Conservation (phyloP, 169 alveolate genomes). For the Cryptosporidium tyzzeri region DNA sequence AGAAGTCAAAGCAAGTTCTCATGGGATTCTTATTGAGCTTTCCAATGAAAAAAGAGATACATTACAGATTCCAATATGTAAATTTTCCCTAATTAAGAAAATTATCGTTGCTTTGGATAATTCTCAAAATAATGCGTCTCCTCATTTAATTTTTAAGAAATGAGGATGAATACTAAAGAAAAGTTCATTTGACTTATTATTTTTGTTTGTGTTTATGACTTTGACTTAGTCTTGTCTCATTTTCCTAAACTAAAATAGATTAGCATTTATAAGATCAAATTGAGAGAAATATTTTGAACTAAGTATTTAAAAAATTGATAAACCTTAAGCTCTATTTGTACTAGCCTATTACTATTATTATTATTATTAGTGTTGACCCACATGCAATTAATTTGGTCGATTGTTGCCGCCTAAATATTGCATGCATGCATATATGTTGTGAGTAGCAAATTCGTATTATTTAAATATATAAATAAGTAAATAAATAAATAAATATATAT, state of each 20-base stretch:
- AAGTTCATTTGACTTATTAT: too few species aligned
- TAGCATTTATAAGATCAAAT: too few species aligned
- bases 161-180: neutral
- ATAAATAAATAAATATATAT: neutral
- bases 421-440: neutral
- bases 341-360: too few species aligned
- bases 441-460: neutral
- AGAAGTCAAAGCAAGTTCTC: slow-evolving; percentile 69
- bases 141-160: slow-evolving; percentile 31
- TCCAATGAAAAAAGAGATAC: slow-evolving; percentile 38
- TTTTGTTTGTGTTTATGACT: too few species aligned
- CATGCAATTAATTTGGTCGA: neutral
- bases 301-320: too few species aligned
- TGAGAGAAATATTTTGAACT: too few species aligned
- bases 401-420: neutral
- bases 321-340: too few species aligned
- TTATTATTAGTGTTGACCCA: too few species aligned
- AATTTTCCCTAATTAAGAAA: slow-evolving; percentile 27
- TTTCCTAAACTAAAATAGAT: too few species aligned
- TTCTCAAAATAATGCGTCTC: slow-evolving; percentile 55
- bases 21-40: slow-evolving; percentile 49
- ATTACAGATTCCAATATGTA: slow-evolving; percentile 58
- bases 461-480: too few species aligned
- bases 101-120: slow-evolving; percentile 50
- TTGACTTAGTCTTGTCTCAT: too few species aligned